Conservation (phyloP, 495 filamentous ascomycete genomes). For the Cercophora sp. region DNA sequence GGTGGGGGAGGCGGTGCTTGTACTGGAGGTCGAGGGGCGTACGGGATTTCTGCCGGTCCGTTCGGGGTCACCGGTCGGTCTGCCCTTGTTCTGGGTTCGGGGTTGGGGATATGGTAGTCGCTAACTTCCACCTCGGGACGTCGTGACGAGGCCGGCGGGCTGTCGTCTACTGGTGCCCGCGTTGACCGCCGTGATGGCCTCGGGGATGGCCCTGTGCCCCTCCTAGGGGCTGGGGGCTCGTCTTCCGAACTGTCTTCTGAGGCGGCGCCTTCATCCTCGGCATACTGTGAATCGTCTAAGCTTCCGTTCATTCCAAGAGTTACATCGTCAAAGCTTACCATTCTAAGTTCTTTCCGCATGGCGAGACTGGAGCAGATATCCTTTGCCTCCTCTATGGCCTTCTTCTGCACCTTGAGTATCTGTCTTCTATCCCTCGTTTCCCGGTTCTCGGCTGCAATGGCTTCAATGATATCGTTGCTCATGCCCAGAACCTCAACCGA, state of each 20-base stretch:
- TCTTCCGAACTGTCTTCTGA: conserved; percentile 21
- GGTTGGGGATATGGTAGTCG: too few species aligned
- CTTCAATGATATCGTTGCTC: conserved; percentile 28
- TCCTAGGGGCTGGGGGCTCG: conserved; percentile 1
- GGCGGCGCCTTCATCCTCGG: conserved; percentile 18
- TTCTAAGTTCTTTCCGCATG: conserved; percentile 37
- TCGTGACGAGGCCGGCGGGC: not conserved
- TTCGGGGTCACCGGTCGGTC: not conserved
- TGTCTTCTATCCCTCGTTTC: conserved; percentile 33
- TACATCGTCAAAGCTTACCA: conserved; percentile 7
- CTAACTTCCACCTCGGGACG: not conserved
- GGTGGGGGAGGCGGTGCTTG: conserved; percentile 24
- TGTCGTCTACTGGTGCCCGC: too few species aligned
- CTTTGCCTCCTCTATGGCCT: conserved; percentile 38
- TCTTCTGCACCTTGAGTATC: conserved; percentile 30
- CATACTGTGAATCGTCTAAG: conserved; percentile 16
- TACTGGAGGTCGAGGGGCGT: conserved; percentile 16
- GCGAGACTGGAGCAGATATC: conserved; percentile 36
- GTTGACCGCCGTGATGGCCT: conserved; percentile 3
- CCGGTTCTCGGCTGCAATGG: conserved; percentile 37
- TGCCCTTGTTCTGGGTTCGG: not conserved
- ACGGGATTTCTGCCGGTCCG: conserved; percentile 3
- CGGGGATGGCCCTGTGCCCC: not conserved
- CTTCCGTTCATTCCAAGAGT: not conserved
- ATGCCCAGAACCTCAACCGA: conserved; percentile 31